Conservation (phyloP, 202 grass and related monocot species). For the Elaeis oleifera region DNA sequence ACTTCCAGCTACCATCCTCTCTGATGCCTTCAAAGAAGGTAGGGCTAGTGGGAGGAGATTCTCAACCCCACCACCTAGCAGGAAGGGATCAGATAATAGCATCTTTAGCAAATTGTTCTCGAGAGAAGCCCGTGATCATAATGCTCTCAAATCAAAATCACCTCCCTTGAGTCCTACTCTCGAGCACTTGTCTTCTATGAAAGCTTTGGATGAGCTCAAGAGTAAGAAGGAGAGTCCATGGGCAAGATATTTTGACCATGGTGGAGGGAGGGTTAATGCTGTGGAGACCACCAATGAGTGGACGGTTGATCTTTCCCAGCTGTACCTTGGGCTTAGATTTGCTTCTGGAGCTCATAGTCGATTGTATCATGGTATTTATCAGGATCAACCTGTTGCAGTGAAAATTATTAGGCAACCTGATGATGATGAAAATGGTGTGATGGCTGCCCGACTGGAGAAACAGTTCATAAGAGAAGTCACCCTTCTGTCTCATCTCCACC, state of each 20-base stretch:
- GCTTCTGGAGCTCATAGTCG: slow-evolving; percentile 16
- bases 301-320: slow-evolving; percentile 10
- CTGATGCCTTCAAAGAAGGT: no score
- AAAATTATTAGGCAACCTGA: slow-evolving; percentile 19
- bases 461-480: slow-evolving; percentile 84
- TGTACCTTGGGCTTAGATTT: slow-evolving; percentile 10
- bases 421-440: slow-evolving; percentile 50
- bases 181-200: slow-evolving; percentile 5
- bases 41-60: no score
- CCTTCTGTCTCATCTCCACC: slow-evolving; percentile 64
- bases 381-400: slow-evolving; percentile 7
- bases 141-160: not conserved
- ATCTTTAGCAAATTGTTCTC: slow-evolving; percentile 47
- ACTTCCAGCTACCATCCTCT: no score
- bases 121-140: slow-evolving; percentile 19
- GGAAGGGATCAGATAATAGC: slow-evolving; percentile 53
- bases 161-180: not conserved
- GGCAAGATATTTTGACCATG: slow-evolving; percentile 4
- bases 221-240: slow-evolving; percentile 16
- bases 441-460: slow-evolving; percentile 59
- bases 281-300: not conserved
- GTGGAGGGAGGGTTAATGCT: not conserved
- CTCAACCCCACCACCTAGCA: not conserved
- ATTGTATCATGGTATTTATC: slow-evolving; percentile 15
- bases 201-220: slow-evolving; percentile 21